Evolutionary conservation across 2,329 filamentous ascomycete genomes (phyloP), one percentile per base, ranked within the genome.

Genomic region (Xylaria sp.): DNA sequence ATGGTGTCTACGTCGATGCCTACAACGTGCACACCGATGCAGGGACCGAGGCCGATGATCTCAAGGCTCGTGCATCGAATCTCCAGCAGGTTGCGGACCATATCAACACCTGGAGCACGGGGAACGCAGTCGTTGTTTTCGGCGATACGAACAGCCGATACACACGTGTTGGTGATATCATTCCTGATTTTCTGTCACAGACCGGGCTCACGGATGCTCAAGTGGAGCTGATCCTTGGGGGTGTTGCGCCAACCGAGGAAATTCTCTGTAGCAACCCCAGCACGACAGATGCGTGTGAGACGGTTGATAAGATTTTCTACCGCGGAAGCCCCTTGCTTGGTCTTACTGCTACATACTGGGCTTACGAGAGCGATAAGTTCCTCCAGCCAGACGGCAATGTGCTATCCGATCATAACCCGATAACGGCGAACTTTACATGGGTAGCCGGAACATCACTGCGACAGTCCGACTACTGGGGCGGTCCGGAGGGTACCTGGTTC

Each of bases 11-110:
- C 67, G 78, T 90, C 28, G 89, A 91, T 75, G 80, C 87, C 8
- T 91, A 91, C 80, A 91, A 92, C 75, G 73, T 91, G 7, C 90
- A 92, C 76, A 80, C 89, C 1, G 90, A 92, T 75, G 90, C 90
- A 20, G 89, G 88, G 18, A 85, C 82, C 34, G 82, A 86, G 58
- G 71, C 77, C 3, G 84, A 72, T 1, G 89, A 92, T 72, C 75
- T 84, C 46, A 73, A 73, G 2, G 89, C 89, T 2, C 85, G 90
- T n/a, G 83, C 83, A 28, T 78, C 83, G 75, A 90, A 90, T 71
- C 75, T 91, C 32, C 79, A 85, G 63, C 89, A 91, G 78, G 82
- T 91, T 0, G 82, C 86, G 1, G 80, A 82, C 62, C 85, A 89
- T 75, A 88, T 91, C 73, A 80, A 84, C 50, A 77, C 79, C 7